A percentile compares a stretch with the other conserved stretches of the same genome.
Evolutionary conservation across 768 basidiomycete species (phyloP).

Genomic region (Tubosaeta brunneosetosa): DNA sequence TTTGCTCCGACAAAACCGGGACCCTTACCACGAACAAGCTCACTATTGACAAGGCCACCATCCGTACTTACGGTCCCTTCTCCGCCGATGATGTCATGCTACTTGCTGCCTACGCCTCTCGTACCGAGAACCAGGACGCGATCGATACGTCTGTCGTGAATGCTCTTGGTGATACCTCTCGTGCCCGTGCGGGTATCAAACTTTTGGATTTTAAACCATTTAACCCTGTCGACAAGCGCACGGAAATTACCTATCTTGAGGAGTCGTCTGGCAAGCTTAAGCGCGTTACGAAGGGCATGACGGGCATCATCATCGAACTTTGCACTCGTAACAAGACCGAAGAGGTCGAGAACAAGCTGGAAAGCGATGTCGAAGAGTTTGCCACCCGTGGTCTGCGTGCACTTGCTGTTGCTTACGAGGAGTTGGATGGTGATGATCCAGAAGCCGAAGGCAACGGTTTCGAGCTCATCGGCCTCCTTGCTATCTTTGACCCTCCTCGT

Average conservation of each 20-base stretch:
- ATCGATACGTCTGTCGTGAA: constrained; percentile 86
- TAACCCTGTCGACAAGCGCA: constrained; percentile 99
- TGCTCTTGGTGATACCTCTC: constrained; percentile 65
- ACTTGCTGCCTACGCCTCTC: constrained; percentile 92
- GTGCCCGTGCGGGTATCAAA: constrained; percentile 89
- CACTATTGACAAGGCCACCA: constrained; percentile 89
- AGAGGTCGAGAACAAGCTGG: constrained; percentile 84
- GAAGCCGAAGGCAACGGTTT: constrained; percentile 95
- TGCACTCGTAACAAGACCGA: constrained; percentile 97
- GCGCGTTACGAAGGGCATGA: constrained; percentile 99
- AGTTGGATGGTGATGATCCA: constrained; percentile 74
- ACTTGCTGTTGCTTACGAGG: constrained; percentile 93
- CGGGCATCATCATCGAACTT: constrained; percentile 95
- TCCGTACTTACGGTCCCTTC: constrained; percentile 88
- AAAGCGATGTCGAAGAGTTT: constrained; percentile 94
- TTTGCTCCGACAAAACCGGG: constrained; percentile 99
- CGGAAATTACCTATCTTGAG: constrained; percentile 96
- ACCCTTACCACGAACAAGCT: constrained; percentile 99
- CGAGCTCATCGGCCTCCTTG: constrained; percentile 93
- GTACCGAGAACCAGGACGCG: constrained; percentile 98
- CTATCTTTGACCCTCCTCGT: constrained; percentile 97
- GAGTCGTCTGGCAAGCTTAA: constrained; percentile 93
- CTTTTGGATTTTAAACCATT: constrained; percentile 99
- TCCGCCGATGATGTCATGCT: constrained; percentile 88
- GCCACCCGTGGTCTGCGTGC: constrained; percentile 93